These are phyloP conservation scores for Thyridium curvatum DNA, from an alignment of 2,329 filamentous ascomycete genomes.

Conservation along the genomic window DNA sequence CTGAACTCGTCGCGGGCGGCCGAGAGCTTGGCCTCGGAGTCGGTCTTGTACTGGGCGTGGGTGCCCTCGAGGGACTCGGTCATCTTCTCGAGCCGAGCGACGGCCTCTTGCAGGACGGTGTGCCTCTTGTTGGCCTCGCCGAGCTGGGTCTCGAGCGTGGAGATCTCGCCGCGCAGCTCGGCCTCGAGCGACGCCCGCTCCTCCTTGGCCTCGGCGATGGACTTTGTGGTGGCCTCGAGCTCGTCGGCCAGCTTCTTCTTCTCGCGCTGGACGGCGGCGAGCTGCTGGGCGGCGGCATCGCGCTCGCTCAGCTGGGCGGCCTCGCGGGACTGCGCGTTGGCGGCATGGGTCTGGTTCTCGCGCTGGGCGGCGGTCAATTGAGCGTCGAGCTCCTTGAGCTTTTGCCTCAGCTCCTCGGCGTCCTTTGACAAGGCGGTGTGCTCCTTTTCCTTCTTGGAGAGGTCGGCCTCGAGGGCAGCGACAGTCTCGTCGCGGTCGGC, in stretches of 20 bases:
- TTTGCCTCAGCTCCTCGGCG: slow-evolving; percentile 28
- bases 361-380: slow-evolving; percentile 1
- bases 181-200: slow-evolving; percentile 25
- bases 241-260: slow-evolving; percentile 23
- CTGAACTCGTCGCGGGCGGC: slow-evolving; percentile 23
- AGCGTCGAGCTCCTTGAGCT: slow-evolving; percentile 23
- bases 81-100: slow-evolving; percentile 18
- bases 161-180: slow-evolving; percentile 21
- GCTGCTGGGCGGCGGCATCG: slow-evolving; percentile 1
- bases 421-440: slow-evolving; percentile 24
- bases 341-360: too few species aligned
- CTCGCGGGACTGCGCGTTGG: too few species aligned
- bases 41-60: slow-evolving; percentile 15
- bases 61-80: not conserved
- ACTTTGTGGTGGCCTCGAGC: slow-evolving; percentile 22
- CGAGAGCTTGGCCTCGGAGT: slow-evolving; percentile 17
- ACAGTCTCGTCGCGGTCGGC: slow-evolving; percentile 30
- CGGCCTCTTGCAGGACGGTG: slow-evolving; percentile 19
- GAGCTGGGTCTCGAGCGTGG: slow-evolving; percentile 24
- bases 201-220: slow-evolving; percentile 25
- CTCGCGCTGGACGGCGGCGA: slow-evolving; percentile 15
- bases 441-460: slow-evolving; percentile 30
- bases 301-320: too few species aligned
- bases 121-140: slow-evolving; percentile 24
- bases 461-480: slow-evolving; percentile 22